Conservation (phyloP, 495 filamentous ascomycete genomes). For the Aspergillus steynii region DNA sequence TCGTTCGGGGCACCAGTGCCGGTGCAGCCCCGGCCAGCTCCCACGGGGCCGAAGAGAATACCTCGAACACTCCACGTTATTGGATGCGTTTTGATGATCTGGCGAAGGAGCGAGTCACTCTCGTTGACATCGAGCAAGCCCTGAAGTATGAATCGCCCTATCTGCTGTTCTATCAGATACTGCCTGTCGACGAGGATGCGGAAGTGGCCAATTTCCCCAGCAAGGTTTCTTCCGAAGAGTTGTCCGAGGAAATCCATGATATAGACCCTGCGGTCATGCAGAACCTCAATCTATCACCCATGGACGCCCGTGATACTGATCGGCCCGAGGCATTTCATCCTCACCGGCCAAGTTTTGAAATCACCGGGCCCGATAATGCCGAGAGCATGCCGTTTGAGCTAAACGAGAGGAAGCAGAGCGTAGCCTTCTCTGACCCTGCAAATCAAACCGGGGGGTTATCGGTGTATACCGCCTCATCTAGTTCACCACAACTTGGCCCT, state of each 20-base stretch:
- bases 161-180: constrained; percentile 90
- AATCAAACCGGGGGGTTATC: constrained; percentile 36
- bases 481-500: constrained; percentile 44
- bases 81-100: constrained; percentile 95
- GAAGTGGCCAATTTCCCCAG: constrained; percentile 52
- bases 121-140: constrained; percentile 75
- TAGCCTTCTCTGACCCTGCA: constrained; percentile 30
- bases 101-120: constrained; percentile 63
- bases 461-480: constrained; percentile 47
- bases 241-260: constrained; percentile 42
- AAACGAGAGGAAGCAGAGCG: constrained; percentile 24
- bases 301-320: constrained; percentile 18
- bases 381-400: constrained; percentile 8
- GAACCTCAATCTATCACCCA: constrained; percentile 17
- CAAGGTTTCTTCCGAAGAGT: constrained; percentile 57
- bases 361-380: constrained; percentile 32
- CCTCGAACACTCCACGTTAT: constrained; percentile 57
- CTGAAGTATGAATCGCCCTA: constrained; percentile 88
- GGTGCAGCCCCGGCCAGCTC: constrained; percentile 49
- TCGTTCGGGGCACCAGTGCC: constrained; percentile 64
- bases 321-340: constrained; percentile 27
- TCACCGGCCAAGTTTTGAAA: constrained; percentile 45
- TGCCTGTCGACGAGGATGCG: constrained; percentile 74
- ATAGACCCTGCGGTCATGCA: constrained; percentile 27
- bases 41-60: constrained; percentile 47